Percentiles rank a stretch among this genome's conserved stretches.
Conservation (phyloP, 805 yeast species). For the Saccharomycopsis schoenii region DNA sequence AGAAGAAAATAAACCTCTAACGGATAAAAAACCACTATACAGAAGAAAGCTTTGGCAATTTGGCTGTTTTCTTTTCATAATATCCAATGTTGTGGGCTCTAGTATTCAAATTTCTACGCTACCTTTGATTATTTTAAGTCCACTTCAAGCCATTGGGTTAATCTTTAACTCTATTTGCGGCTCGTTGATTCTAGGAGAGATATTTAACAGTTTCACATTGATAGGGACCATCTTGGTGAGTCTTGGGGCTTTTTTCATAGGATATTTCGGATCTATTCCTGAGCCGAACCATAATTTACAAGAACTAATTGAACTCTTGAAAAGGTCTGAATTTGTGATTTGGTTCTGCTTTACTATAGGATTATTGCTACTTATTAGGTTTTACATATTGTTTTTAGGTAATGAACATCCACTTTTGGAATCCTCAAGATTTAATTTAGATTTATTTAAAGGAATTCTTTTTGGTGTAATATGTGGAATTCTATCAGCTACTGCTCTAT, state of each 20-base stretch:
- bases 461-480: slow-evolving; percentile 68
- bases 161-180: slow-evolving; percentile 78
- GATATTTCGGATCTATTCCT: slow-evolving; percentile 53
- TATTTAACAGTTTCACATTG: slow-evolving; percentile 46
- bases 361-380: slow-evolving; percentile 2
- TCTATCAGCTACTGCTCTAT: slow-evolving; percentile 74
- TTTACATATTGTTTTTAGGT: slow-evolving; percentile 8
- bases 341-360: slow-evolving; percentile 38
- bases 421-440: slow-evolving; percentile 14
- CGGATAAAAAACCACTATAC: slow-evolving; percentile 26
- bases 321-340: slow-evolving; percentile 36
- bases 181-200: slow-evolving; percentile 54
- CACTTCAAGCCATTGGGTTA: slow-evolving; percentile 79
- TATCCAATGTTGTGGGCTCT: slow-evolving; percentile 72
- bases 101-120: slow-evolving; percentile 74
- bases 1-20: slow-evolving; percentile 26
- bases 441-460: slow-evolving; percentile 43
- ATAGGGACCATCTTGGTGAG: slow-evolving; percentile 61
- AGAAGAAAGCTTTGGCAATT: slow-evolving; percentile 52
- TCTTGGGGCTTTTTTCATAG: slow-evolving; percentile 68
- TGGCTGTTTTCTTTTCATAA: slow-evolving; percentile 62
- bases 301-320: slow-evolving; percentile 36
- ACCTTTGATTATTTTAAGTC: slow-evolving; percentile 71
- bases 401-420: slow-evolving; percentile 1
- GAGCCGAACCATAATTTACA: slow-evolving; percentile 43